Base-by-base conservation (phyloP, 768 basidiomycete genomes). In the Naematelia aurantialba region DNA sequence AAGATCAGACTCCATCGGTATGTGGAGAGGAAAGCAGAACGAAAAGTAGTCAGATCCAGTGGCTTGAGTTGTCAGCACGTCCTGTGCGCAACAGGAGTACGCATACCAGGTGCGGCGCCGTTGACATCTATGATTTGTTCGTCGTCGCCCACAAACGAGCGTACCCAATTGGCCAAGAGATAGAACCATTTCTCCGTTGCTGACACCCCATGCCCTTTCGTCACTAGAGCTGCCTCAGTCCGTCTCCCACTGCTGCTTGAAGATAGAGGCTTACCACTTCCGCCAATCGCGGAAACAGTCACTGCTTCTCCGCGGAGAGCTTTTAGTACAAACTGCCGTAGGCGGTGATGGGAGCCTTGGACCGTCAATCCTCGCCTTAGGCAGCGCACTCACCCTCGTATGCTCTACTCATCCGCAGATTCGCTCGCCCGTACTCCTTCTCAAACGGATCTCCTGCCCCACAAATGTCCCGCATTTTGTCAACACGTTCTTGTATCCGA, bases 11-110 rank as follows among this genome's bases (percentile, higher is more conserved):
- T 71, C 60, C 0, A 34, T 19, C 1, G 76, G 73, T 5, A 77
- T 71, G 48, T 77, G 76, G n/a, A 76, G 55, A 2, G 73, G 63
- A 58, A 76, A 76, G 54, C 77, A 78, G 56, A 73, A 74, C 17
- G 70, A 73, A 45, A 73, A 76, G 56, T 74, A 73, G 49, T 72
- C 72, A 14, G 67, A 68, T 1, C 74, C 75, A 42, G 70, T 75
- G 11, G 74, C 74, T 70, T 30, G 2, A n/a, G 55, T 12, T 1
- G 21, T 59, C 26, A 56, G 56, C 31, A 8, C 34, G 27, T 12
- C 44, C 11, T 30, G n/a, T 5, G 11, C 19, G 25, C 21, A 27
- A 34, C 39, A 39, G n/a, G 11, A 17, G 14, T 12, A 26, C n/a
- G 57, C 69, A 45, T 19, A 70, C 71, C 75, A 45, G 75, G 75